phyloP scores from a whole-genome alignment of 805 yeast species.

The Wickerhamiella vanderwaltii region DNA sequence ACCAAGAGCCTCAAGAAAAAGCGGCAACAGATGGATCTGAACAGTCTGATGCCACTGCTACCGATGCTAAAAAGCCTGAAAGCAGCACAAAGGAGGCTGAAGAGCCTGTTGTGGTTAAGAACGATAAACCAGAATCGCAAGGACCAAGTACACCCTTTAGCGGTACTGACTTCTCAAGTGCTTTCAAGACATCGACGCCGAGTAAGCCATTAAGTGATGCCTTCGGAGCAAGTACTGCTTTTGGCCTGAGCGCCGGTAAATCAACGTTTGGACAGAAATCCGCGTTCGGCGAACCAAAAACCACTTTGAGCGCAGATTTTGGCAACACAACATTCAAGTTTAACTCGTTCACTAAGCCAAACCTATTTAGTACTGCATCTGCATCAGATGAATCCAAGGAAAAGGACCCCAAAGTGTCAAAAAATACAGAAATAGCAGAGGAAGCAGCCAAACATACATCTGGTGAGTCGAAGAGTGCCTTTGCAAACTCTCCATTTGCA shows the following conservation, averaged over 20 bases:
- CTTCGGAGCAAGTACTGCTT: not conserved
- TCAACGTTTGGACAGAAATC: not conserved
- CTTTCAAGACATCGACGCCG: no score
- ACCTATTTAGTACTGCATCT: not conserved
- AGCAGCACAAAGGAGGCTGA: not conserved
- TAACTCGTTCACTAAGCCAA: no score
- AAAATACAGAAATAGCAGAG: not conserved
- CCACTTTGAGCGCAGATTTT: not conserved
- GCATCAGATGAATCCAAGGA: not conserved
- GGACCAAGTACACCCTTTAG: no score
- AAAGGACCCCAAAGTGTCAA: not conserved
- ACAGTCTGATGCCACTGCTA: not conserved
- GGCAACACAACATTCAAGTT: not conserved
- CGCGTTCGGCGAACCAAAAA: not conserved
- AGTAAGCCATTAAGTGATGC: no score
- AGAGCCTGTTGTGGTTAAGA: not conserved
- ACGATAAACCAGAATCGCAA: not conserved
- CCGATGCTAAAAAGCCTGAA: not conserved
- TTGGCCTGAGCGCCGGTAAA: not conserved
- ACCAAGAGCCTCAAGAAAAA: not conserved
- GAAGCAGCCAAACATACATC: not conserved
- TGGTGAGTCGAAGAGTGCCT: not conserved
- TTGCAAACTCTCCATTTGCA: not conserved
- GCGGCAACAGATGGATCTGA: no score
- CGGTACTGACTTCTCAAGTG: no score